Evolutionary conservation across 2,329 filamentous ascomycete genomes (phyloP).

Genomic region (Alternaria ethzedia): DNA sequence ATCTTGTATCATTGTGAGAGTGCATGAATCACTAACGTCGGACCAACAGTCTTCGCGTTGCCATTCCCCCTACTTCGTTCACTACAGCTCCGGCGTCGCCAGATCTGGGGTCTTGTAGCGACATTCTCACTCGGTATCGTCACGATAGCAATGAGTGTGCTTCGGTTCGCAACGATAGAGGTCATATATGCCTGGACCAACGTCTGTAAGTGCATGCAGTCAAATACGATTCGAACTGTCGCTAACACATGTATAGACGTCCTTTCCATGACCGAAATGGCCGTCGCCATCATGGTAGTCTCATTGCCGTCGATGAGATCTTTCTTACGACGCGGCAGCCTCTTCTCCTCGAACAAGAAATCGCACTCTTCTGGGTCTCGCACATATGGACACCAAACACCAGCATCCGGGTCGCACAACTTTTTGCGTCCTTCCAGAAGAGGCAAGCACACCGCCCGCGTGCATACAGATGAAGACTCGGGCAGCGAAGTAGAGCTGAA

Average conservation of each 20-base stretch:
- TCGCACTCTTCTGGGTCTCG: conserved; percentile 16
- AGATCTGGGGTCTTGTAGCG: conserved; percentile 28
- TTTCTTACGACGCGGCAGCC: conserved; percentile 25
- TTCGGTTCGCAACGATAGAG: conserved; percentile 29
- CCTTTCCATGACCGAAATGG: conserved; percentile 35
- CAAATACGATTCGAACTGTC: too few species aligned
- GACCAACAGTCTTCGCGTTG: conserved; percentile 22
- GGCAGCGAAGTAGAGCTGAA: conserved; percentile 33
- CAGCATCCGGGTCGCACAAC: conserved; percentile 10
- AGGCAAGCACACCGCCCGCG: conserved; percentile 14
- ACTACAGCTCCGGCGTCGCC: conserved; percentile 25
- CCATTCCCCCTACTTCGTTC: conserved; percentile 31
- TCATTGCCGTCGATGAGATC: conserved; percentile 32
- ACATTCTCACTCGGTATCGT: conserved; percentile 32
- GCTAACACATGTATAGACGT: conserved; percentile 21
- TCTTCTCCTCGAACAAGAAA: conserved; percentile 27
- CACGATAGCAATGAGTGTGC: conserved; percentile 30
- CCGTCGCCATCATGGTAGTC: conserved; percentile 35
- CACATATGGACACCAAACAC: conserved; percentile 14
- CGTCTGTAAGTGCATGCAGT: conserved; percentile 25
- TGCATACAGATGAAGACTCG: conserved; percentile 22
- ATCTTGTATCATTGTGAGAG: neutral
- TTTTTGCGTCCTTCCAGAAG: conserved; percentile 9
- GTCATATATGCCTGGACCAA: conserved; percentile 31
- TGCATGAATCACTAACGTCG: neutral